These are phyloP conservation scores for Polygonum aviculare DNA, from an alignment of 148 eudicot species.

Conservation along the genomic window DNA sequence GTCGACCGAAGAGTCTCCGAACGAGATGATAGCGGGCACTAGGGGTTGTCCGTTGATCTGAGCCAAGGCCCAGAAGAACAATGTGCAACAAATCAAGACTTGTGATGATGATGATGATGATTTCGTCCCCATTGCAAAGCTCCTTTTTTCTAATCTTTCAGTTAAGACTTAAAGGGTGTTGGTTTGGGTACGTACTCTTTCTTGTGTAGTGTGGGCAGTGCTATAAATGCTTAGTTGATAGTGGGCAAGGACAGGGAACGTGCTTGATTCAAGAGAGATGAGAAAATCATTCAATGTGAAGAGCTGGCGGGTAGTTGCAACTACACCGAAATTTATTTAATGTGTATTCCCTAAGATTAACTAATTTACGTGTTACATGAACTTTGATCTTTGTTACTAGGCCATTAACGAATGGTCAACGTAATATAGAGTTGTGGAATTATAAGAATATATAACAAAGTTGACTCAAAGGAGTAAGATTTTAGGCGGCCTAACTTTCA, in stretches of 20 bases:
- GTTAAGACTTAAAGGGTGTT: too few species aligned
- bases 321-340: background rate
- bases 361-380: too few species aligned
- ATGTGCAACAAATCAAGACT: background rate
- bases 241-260: background rate
- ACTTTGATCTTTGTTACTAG: too few species aligned
- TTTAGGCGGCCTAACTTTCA: background rate
- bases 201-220: background rate
- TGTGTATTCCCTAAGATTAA: background rate
- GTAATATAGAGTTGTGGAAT: too few species aligned
- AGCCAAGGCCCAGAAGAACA: constrained; percentile 8
- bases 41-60: constrained; percentile 37
- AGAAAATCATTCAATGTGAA: background rate
- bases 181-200: too few species aligned
- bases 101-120: too few species aligned
- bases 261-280: background rate
- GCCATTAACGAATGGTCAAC: too few species aligned
- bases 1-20: constrained; percentile 85
- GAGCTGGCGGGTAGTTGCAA: background rate
- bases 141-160: too few species aligned
- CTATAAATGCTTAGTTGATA: background rate
- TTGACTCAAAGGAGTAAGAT: background rate
- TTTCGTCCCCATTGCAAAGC: too few species aligned
- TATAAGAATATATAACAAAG: too few species aligned
- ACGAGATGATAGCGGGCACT: constrained; percentile 72